These are phyloP conservation scores for Aquilaria malaccensis DNA, from an alignment of 345 rosid genomes.

Conservation along the genomic window DNA sequence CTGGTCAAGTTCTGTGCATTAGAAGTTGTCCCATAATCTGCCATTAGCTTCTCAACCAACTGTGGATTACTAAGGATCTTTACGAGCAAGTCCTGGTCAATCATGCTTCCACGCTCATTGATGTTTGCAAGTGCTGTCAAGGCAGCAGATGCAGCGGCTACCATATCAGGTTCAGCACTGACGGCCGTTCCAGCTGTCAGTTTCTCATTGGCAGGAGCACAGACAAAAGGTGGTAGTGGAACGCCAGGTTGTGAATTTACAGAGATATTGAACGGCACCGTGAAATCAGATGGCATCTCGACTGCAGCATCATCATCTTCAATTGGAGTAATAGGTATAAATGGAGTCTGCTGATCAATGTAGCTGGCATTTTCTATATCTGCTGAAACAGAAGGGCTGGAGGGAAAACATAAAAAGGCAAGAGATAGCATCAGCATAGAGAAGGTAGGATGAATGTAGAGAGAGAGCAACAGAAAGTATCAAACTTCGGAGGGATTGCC, in stretches of 20 bases:
- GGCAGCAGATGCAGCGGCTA: conserved; percentile 62
- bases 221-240: conserved; percentile 17
- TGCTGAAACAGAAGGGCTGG: conserved; percentile 54
- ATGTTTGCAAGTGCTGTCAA: conserved; percentile 55
- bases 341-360: conserved; percentile 39
- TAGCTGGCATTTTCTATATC: conserved; percentile 34
- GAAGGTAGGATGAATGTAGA: conserved; percentile 10
- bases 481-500: conserved; percentile 76
- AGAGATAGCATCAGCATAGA: conserved; percentile 13
- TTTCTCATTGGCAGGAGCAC: conserved; percentile 26
- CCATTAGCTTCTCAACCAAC: conserved; percentile 62
- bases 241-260: conserved; percentile 32
- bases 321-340: conserved; percentile 67
- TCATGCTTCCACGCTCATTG: conserved; percentile 55
- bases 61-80: conserved; percentile 77
- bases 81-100: conserved; percentile 74
- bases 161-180: conserved; percentile 48
- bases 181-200: conserved; percentile 22
- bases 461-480: conserved; percentile 12
- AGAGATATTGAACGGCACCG: conserved; percentile 19
- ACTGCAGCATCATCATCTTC: conserved; percentile 70
- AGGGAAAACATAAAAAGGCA: conserved; percentile 14
- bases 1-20: conserved; percentile 25
- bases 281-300: conserved; percentile 34
- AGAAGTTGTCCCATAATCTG: conserved; percentile 42